Evolutionary conservation across 352 stramenopile species (phyloP).

Genomic region (Aphanomyces euteiches): DNA sequence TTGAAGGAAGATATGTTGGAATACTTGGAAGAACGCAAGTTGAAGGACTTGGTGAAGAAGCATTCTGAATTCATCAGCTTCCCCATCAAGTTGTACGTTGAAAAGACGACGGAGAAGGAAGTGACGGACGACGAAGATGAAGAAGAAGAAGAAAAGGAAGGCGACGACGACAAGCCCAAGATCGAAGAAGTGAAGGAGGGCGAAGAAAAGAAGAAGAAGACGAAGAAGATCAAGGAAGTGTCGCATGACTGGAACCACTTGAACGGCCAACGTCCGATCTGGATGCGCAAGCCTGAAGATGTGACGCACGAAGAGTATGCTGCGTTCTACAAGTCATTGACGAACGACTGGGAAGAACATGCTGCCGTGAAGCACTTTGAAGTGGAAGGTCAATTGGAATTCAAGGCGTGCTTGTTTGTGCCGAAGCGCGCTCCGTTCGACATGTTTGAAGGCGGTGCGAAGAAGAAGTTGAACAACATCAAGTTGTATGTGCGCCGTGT

Average conservation of each 20-base stretch:
- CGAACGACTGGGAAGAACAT: slow-evolving; percentile 99
- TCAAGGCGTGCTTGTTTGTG: slow-evolving; percentile 97
- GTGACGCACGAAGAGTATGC: slow-evolving; percentile 99
- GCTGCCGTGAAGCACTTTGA: slow-evolving; percentile 98
- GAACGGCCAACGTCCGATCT: slow-evolving; percentile 99
- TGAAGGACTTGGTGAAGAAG: slow-evolving; percentile 99
- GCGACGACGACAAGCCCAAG: slow-evolving; percentile 96
- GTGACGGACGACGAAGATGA: slow-evolving; percentile 99
- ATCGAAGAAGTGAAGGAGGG: slow-evolving; percentile 96
- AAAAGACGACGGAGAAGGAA: slow-evolving; percentile 99
- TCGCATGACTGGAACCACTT: slow-evolving; percentile 99
- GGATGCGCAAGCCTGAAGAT: slow-evolving; percentile 99
- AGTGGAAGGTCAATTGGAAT: slow-evolving; percentile 99
- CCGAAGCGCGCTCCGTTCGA: slow-evolving; percentile 99
- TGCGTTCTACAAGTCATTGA: slow-evolving; percentile 99
- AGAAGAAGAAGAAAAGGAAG: slow-evolving; percentile 90
- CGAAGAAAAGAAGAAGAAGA: slow-evolving; percentile 98
- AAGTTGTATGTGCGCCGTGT: slow-evolving; percentile 99
- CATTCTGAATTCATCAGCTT: slow-evolving; percentile 99
- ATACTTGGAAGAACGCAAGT: slow-evolving; percentile 97
- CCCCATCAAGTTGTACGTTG: slow-evolving; percentile 99
- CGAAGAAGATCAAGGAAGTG: slow-evolving; percentile 96
- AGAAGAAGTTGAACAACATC: slow-evolving; percentile 99
- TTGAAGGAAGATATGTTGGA: slow-evolving; percentile 99
- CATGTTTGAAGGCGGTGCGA: slow-evolving; percentile 98